Conservation (phyloP, 106 monocot species). For the Narthecium ossifragum region DNA sequence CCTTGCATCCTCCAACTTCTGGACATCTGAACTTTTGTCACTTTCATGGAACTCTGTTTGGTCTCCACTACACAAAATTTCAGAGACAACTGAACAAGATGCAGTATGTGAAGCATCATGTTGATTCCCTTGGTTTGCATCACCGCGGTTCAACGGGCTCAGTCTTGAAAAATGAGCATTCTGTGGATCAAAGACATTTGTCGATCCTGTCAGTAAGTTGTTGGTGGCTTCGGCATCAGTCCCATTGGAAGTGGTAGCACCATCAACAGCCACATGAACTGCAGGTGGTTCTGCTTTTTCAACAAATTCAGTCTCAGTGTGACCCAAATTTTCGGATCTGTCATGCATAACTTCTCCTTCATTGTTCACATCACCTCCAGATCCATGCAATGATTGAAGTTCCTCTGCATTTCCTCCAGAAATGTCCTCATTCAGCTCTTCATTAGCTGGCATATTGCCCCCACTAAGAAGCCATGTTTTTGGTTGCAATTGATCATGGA, state of each 20-base stretch:
- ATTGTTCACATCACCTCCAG: not conserved
- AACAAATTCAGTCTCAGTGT: not conserved
- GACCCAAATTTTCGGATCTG: too few relatives aligned
- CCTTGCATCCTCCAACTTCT: too few relatives aligned
- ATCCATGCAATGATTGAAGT: not conserved
- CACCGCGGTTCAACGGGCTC: not conserved
- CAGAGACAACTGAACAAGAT: constrained; percentile 11
- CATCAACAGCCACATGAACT: not conserved
- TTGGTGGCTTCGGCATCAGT: not conserved
- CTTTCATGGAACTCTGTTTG: not conserved
- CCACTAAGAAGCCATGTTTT: not conserved
- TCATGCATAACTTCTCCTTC: too few relatives aligned
- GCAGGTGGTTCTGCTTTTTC: not conserved
- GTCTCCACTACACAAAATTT: not conserved
- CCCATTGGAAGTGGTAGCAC: constrained; percentile 8
- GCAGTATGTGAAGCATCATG: constrained; percentile 12
- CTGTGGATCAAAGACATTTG: constrained; percentile 5
- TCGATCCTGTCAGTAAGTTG: not conserved
- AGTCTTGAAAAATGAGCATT: not conserved
- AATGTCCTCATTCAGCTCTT: not conserved
- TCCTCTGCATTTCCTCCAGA: not conserved
- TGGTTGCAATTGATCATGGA: not conserved
- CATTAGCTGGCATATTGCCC: not conserved
- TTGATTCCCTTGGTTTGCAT: constrained; percentile 12
- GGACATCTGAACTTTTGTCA: constrained; percentile 3